Conservation (phyloP, 2,329 filamentous ascomycete genomes). For the Fusarium multiceps region DNA sequence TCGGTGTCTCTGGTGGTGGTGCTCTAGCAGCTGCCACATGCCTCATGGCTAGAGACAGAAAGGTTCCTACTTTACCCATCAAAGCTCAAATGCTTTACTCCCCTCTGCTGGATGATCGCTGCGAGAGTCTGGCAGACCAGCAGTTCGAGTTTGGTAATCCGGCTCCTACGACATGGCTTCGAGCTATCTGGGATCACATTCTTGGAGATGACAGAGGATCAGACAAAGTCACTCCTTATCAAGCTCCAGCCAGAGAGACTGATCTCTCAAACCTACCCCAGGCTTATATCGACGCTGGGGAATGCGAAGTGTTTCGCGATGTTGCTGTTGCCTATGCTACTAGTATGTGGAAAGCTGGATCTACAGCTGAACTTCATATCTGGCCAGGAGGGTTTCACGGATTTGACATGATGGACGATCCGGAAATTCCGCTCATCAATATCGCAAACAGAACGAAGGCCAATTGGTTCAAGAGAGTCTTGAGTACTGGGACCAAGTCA, state of each 20-base stretch:
- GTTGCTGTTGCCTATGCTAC: conserved; percentile 5
- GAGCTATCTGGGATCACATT: conserved; percentile 13
- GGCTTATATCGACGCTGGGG: conserved; percentile 5
- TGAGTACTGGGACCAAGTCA: neutral
- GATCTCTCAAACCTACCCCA: neutral
- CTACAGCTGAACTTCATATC: conserved; percentile 8
- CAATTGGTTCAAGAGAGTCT: conserved; percentile 1
- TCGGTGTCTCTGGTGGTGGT: conserved; percentile 7
- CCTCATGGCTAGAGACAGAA: conserved; percentile 10
- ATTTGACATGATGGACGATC: conserved; percentile 14
- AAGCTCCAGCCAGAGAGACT: neutral
- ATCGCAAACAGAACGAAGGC: neutral
- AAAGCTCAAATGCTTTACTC: conserved; percentile 19
- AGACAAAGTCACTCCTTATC: neutral
- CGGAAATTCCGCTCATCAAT: neutral
- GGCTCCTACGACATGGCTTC: conserved; percentile 2
- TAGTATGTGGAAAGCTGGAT: conserved; percentile 2
- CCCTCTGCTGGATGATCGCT: conserved; percentile 6
- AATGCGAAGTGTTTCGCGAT: conserved; percentile 11
- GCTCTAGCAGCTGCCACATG: conserved; percentile 9
- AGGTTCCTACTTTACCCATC: neutral
- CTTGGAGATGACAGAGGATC: neutral
- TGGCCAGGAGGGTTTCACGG: conserved; percentile 14
- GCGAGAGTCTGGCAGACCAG: conserved; percentile 4
- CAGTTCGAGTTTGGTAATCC: conserved; percentile 16